Percentiles rank a stretch among this genome's conserved stretches.
Conservation (phyloP, 345 rosid genomes). For the Kandelia obovata region DNA sequence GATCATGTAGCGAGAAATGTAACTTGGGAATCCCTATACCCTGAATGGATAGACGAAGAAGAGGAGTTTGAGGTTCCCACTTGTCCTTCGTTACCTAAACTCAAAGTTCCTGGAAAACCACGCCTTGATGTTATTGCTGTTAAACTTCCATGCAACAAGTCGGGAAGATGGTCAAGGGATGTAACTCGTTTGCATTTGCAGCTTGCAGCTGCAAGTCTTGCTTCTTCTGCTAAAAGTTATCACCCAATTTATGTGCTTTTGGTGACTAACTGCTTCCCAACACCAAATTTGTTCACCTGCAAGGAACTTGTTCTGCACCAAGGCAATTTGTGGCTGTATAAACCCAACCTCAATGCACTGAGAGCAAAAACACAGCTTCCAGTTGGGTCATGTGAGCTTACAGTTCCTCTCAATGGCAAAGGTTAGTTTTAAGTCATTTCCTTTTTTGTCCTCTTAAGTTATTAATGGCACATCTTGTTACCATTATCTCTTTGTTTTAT, state of each 20-base stretch:
- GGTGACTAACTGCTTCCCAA: slow-evolving; percentile 66
- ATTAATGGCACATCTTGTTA: background rate
- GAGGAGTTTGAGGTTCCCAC: slow-evolving; percentile 78
- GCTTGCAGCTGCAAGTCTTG: slow-evolving; percentile 76
- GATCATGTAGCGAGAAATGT: slow-evolving; percentile 37
- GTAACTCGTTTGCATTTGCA: slow-evolving; percentile 82
- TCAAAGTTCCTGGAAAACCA: slow-evolving; percentile 69
- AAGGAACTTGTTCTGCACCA: slow-evolving; percentile 55
- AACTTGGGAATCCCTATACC: slow-evolving; percentile 81
- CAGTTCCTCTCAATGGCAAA: slow-evolving; percentile 78
- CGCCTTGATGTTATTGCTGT: slow-evolving; percentile 64
- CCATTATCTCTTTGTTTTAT: background rate
- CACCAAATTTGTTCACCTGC: slow-evolving; percentile 78
- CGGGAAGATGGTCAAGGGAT: slow-evolving; percentile 73
- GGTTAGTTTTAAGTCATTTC: slow-evolving; percentile 40
- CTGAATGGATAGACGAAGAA: slow-evolving; percentile 95
- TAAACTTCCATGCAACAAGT: slow-evolving; percentile 76
- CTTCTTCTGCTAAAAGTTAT: slow-evolving; percentile 68
- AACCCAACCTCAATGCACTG: slow-evolving; percentile 53
- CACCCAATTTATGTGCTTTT: slow-evolving; percentile 66
- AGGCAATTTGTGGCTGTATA: slow-evolving; percentile 73
- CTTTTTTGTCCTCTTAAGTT: background rate
- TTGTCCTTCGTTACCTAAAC: slow-evolving; percentile 67
- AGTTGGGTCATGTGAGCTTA: slow-evolving; percentile 81
- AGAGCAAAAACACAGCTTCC: slow-evolving; percentile 72